These are phyloP conservation scores for Fistulifera solaris DNA, from an alignment of 108 stramenopile genomes.

Conservation along the genomic window DNA sequence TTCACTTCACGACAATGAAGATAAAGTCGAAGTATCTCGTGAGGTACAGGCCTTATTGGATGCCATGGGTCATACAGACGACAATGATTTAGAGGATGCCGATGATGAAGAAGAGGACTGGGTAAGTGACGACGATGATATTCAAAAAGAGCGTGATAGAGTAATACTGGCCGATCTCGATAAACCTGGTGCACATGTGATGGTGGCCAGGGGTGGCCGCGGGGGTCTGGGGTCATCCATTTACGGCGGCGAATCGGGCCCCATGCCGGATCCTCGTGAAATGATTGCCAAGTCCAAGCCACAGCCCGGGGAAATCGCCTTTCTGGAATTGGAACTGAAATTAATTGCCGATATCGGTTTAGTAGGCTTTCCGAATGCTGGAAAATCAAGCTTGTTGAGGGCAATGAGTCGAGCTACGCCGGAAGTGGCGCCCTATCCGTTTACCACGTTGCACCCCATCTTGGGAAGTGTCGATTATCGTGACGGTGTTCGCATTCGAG, in stretches of 20 bases:
- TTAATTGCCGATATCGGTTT: slow-evolving; percentile 95
- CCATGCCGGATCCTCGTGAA: slow-evolving; percentile 39
- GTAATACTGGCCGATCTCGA: slow-evolving; percentile 71
- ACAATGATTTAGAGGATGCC: slow-evolving; percentile 12
- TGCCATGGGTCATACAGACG: slow-evolving; percentile 14
- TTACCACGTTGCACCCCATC: slow-evolving; percentile 94
- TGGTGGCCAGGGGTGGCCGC: slow-evolving; percentile 71
- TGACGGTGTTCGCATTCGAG: slow-evolving; percentile 70
- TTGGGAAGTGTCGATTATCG: slow-evolving; percentile 82
- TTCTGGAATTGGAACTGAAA: slow-evolving; percentile 89
- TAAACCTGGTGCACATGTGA: slow-evolving; percentile 49
- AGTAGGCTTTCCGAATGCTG: slow-evolving; percentile 99
- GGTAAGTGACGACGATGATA: slow-evolving; percentile 14
- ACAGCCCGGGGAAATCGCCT: slow-evolving; percentile 14
- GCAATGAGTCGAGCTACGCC: slow-evolving; percentile 85
- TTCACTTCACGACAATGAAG: slow-evolving; percentile 6
- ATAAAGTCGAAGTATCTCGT: slow-evolving; percentile 16
- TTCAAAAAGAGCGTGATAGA: slow-evolving; percentile 11
- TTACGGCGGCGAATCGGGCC: slow-evolving; percentile 43
- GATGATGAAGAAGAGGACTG: slow-evolving; percentile 15
- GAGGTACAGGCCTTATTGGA: slow-evolving; percentile 9
- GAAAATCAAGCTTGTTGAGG: slow-evolving; percentile 85
- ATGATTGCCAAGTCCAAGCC: slow-evolving; percentile 6
- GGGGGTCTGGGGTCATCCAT: slow-evolving; percentile 58
- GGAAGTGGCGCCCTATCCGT: slow-evolving; percentile 93